Evolutionary conservation across 352 stramenopile species (phyloP), one percentile per base, ranked within the genome.

Genomic region (Globisporangium nagaii): DNA sequence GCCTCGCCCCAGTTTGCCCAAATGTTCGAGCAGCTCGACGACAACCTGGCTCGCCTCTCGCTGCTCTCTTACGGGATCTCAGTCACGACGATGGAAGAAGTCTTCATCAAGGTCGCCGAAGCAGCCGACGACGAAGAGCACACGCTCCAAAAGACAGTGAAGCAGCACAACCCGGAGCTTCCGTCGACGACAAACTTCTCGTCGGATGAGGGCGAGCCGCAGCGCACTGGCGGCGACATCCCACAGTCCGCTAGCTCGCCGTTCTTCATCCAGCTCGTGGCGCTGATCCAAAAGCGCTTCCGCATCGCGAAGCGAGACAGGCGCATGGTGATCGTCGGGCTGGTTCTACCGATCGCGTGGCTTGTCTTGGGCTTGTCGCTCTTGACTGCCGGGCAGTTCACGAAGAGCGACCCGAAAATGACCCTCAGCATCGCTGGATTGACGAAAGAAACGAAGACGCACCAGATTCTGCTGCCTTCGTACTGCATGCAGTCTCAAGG

Each of bases 81-180:
- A 32, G 96, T 99, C 24, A 96, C 87, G 17, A 94, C 86, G 10
- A 52, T 96, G 25, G 87, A 96, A 49, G 84, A 96, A 63, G 87
- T 96, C 10, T 96, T 96, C 65, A 87, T 96, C 64, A 96, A 94
- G 53, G 83, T 96, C 7, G 86, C 86, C 0, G 81, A 91, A 44
- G 63, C 62, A 12, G 62, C 55, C 32, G 72, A 76, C 36, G 70
- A 76, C 22, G 56, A 72, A 12, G 39, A 85, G n/a, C 69, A 83
- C 58, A 89, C 70, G 15, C 64, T 84, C n/a, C 24, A 35, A 25
- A 59, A 53, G 30, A 35, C 20, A 17, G 28, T 56, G n/a, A 47
- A 47, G 31, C 24, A 55, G n/a, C 47, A 53, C 40, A 58, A 36
- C 3, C 25, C 17, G 7, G 19, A 62, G 13, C 35, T 45, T 31